phyloP scores from a whole-genome alignment of 176 grass and related monocot genomes.

The Secale cereale region DNA sequence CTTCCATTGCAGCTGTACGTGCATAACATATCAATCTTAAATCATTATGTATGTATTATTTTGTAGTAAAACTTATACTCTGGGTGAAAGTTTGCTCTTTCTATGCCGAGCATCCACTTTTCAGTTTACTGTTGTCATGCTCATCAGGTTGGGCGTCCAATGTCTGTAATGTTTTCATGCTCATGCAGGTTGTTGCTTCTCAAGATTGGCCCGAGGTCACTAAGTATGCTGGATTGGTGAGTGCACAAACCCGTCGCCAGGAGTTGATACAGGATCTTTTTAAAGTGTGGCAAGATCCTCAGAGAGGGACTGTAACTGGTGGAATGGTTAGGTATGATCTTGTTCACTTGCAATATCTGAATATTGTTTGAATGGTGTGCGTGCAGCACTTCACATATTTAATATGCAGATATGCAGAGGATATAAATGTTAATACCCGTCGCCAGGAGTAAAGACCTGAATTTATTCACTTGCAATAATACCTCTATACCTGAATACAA shows the following conservation, averaged over 20 bases:
- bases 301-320: slow-evolving; percentile 51
- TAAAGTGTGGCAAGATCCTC: slow-evolving; percentile 59
- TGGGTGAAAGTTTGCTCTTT: slow-evolving; percentile 13
- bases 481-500: background rate
- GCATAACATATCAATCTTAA: slow-evolving; percentile 12
- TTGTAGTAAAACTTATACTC: background rate
- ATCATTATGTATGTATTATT: background rate
- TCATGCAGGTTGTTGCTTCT: slow-evolving; percentile 65
- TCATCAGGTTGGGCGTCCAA: background rate
- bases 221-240: slow-evolving; percentile 64
- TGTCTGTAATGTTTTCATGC: background rate
- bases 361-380: background rate
- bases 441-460: background rate
- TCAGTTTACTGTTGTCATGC: background rate
- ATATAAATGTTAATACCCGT: background rate
- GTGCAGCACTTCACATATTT: background rate
- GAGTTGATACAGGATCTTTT: slow-evolving; percentile 73
- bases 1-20: slow-evolving; percentile 75
- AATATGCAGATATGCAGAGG: background rate
- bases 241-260: slow-evolving; percentile 59
- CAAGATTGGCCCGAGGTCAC: slow-evolving; percentile 80
- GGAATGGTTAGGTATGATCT: slow-evolving; percentile 60
- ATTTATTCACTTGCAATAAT: background rate
- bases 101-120: background rate
- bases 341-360: background rate